These are phyloP conservation scores for Cladorrhinum sp. DNA, from an alignment of 2,329 filamentous ascomycete genomes.

Conservation along the genomic window DNA sequence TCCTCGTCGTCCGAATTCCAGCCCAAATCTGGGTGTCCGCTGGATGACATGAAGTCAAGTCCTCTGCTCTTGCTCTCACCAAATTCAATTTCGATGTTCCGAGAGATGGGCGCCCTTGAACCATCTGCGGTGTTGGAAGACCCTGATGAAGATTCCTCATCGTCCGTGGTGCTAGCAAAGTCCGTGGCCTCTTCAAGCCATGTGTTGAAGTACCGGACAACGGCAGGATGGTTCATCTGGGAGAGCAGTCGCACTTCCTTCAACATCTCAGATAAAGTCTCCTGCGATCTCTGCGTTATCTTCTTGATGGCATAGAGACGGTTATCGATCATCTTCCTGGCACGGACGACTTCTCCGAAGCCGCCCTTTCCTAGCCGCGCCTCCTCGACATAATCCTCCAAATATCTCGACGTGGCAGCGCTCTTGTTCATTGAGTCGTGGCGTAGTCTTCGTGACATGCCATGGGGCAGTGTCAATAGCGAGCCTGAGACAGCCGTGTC, in stretches of 20 bases:
- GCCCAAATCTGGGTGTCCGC: conserved; percentile 69
- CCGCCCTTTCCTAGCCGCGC: conserved; percentile 87
- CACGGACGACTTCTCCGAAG: conserved; percentile 94
- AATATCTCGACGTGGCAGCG: conserved; percentile 68
- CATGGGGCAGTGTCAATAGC: conserved; percentile 41
- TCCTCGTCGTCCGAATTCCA: conserved; percentile 48
- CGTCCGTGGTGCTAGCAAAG: conserved; percentile 43
- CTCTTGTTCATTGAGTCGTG: conserved; percentile 60
- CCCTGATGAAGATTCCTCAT: conserved; percentile 56
- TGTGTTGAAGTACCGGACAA: conserved; percentile 89
- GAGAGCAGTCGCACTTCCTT: conserved; percentile 87
- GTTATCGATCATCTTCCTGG: conserved; percentile 88
- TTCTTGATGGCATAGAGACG: conserved; percentile 97
- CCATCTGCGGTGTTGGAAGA: conserved; percentile 29
- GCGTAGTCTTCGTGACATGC: conserved; percentile 49
- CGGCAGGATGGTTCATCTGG: conserved; percentile 82
- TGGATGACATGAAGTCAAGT: conserved; percentile 90
- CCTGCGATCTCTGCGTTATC: conserved; percentile 76
- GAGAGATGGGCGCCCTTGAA: conserved; percentile 42
- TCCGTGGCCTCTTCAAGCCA: conserved; percentile 78
- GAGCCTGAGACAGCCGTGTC: conserved; percentile 41
- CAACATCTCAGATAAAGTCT: conserved; percentile 75
- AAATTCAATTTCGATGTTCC: conserved; percentile 52
- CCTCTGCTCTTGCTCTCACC: conserved; percentile 68
- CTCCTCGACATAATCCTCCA: conserved; percentile 86